Percentiles rank a stretch among this genome's conserved stretches.
These are phyloP conservation scores for Acacia pycnantha DNA, from an alignment of 331 rosid species.

Conservation along the genomic window DNA sequence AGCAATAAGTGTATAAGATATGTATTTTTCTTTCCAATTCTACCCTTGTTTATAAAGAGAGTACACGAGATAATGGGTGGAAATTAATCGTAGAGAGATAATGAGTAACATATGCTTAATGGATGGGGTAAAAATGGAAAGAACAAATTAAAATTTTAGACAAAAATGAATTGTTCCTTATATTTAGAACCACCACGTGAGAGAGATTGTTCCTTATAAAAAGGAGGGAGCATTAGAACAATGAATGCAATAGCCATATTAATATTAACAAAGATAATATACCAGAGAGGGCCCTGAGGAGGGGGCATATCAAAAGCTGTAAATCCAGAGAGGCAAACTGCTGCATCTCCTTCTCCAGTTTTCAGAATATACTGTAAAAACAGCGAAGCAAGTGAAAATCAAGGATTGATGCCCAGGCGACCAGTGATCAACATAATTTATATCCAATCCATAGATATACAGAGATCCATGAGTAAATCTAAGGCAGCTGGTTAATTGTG, in stretches of 20 bases:
- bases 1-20: no score
- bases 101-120: no score
- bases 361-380: slow-evolving; percentile 67
- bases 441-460: background rate
- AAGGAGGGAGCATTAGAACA: background rate
- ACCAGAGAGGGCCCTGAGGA: slow-evolving; percentile 86
- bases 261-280: slow-evolving; percentile 1
- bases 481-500: background rate
- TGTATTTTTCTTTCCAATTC: no score
- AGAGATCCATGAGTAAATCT: background rate
- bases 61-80: no score
- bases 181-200: no score
- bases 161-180: no score
- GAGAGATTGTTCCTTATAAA: no score
- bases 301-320: slow-evolving; percentile 72
- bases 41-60: no score
- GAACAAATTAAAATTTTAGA: no score
- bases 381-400: slow-evolving; percentile 1
- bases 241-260: background rate
- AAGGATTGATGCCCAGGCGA: background rate
- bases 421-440: background rate
- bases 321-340: slow-evolving; percentile 79
- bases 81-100: no score
- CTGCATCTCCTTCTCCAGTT: slow-evolving; percentile 65
- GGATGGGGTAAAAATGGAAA: no score